Evolutionary conservation across 768 basidiomycete species (phyloP), one percentile per base, ranked within the genome.

Genomic region (Cystobasidium onofrii): DNA sequence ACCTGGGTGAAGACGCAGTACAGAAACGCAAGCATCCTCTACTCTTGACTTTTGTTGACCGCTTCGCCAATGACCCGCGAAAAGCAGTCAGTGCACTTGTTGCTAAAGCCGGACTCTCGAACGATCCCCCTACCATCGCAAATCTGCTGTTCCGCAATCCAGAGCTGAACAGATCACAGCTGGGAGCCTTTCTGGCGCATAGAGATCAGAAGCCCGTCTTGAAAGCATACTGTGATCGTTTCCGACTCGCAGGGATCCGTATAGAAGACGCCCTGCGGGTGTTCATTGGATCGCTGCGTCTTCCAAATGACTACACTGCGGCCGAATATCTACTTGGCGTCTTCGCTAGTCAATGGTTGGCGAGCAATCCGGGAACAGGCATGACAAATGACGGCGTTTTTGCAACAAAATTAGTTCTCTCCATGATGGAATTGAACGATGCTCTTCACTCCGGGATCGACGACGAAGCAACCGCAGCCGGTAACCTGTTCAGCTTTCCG

Each of bases 261-360:
- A 86, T 97, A 74, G 93, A 97, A 83, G 88, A 88, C 75, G 93
- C 93, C 12, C 83, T 99, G 69, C 87, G 95, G 66, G 86, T 89
- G 62, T 98, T 98, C 84, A 83, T 97, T 74, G 87, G 91, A 77
- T 88, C 92, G 7, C 80, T 97, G 43, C 85, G 89, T 77, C 78
- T 89, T n/a, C 87, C 88, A 7, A 78, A 82, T 33, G 84, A 85
- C 43, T 66, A 81, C 18, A 75, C 76, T 2, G 81, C 81, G 41
- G 81, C 88, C 36, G 90, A 93, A 76, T 85, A 88, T 76, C 83
- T 96, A 1, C 84, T 97, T 34, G 88, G 90, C 77, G 86, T 88
- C 12, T 92, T 99, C 79, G 90, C 92, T 17, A 85, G 86, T 76
- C 86, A 90, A 33, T 98, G 93, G 90, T 90, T 91, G 78, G 90